Conservation (phyloP, 2,329 filamentous ascomycete genomes). For the Sphaerulina populicola region DNA sequence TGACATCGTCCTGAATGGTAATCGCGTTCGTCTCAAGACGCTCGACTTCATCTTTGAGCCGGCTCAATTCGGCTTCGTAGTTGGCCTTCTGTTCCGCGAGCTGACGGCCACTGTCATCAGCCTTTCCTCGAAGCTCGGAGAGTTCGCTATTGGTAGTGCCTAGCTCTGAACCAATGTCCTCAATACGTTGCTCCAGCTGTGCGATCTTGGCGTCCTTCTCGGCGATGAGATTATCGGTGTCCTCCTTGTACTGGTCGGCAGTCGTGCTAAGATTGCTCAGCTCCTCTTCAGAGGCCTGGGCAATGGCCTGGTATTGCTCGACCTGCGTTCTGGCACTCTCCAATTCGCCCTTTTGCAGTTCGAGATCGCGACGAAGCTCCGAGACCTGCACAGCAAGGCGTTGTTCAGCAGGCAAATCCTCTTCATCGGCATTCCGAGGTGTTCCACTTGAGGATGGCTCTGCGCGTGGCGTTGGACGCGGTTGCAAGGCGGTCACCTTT, state of each 20-base stretch:
- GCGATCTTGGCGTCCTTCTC: constrained; percentile 72
- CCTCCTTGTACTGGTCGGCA: constrained; percentile 78
- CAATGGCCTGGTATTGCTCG: constrained; percentile 82
- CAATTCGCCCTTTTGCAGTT: constrained; percentile 69
- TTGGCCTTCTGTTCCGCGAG: constrained; percentile 74
- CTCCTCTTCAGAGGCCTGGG: constrained; percentile 78
- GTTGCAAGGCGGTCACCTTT: constrained; percentile 69
- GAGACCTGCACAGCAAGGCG: constrained; percentile 76
- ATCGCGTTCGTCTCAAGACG: constrained; percentile 70
- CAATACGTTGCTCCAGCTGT: constrained; percentile 72
- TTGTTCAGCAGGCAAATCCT: constrained; percentile 59
- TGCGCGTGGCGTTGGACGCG: constrained; percentile 62
- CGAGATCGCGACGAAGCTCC: constrained; percentile 78
- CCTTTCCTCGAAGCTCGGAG: constrained; percentile 67
- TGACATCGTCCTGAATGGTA: constrained; percentile 83
- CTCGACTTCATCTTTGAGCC: constrained; percentile 76
- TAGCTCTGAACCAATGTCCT: constrained; percentile 76
- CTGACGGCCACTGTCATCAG: constrained; percentile 62
- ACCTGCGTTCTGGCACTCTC: constrained; percentile 72
- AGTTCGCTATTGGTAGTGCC: constrained; percentile 74
- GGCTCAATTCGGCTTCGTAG: constrained; percentile 68
- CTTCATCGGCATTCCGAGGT: constrained; percentile 44
- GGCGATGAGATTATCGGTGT: constrained; percentile 66
- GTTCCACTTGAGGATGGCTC: constrained; percentile 34
- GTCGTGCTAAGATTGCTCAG: constrained; percentile 69